Conservation (phyloP, 768 basidiomycete genomes). For the Rossbeevera mucosa region DNA sequence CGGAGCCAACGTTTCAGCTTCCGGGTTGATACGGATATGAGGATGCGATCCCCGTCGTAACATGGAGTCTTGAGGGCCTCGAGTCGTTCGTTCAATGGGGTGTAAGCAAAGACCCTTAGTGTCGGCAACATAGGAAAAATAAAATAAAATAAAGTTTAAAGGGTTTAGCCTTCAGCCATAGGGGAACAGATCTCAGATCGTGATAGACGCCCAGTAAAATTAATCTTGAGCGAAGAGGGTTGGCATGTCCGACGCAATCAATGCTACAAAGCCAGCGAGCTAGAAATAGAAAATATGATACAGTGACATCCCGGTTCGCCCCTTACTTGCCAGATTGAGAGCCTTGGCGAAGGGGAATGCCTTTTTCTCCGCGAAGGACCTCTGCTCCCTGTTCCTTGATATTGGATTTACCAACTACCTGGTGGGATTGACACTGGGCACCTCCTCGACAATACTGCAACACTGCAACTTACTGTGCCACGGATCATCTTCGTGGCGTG, state of each 20-base stretch:
- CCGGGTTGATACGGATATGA: background rate
- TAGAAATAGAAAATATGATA: background rate
- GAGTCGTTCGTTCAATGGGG: background rate
- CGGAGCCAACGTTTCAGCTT: background rate
- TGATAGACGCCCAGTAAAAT: background rate
- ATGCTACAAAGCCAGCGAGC: constrained; percentile 2
- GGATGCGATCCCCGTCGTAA: background rate
- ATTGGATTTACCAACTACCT: constrained; percentile 32
- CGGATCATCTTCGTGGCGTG: constrained; percentile 22
- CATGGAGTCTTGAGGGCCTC: background rate
- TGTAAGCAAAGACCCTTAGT: background rate
- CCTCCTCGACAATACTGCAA: constrained; percentile 2
- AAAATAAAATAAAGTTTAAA: constrained; percentile 10
- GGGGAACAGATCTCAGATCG: constrained; percentile 18
- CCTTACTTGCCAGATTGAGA: constrained; percentile 24
- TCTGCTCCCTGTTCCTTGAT: constrained; percentile 51
- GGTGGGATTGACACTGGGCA: background rate
- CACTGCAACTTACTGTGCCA: constrained; percentile 23
- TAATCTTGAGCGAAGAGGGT: background rate
- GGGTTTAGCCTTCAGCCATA: constrained; percentile 20
- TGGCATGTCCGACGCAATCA: background rate
- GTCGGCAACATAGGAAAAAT: constrained; percentile 1
- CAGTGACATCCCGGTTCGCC: background rate
- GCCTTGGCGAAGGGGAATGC: constrained; percentile 28
- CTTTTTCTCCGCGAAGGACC: constrained; percentile 48